phyloP scores from a whole-genome alignment of 176 grass and related monocot genomes.

The Calamus simplicifolius region DNA sequence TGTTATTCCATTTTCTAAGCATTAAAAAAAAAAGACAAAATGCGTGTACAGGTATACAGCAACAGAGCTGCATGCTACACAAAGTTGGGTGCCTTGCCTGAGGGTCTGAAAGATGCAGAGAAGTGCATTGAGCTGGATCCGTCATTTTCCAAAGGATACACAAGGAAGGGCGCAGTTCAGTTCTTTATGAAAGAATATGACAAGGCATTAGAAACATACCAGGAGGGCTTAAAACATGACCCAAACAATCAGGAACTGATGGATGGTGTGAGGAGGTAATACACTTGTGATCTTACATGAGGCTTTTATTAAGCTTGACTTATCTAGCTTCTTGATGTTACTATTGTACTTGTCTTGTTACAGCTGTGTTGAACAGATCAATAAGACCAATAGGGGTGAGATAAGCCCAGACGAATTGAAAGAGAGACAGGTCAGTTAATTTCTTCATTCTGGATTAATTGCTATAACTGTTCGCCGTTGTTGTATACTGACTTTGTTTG shows the following conservation, averaged over 20 bases:
- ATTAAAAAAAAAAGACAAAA: neutral
- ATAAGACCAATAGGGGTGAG: too few species aligned
- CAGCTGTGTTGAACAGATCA: too few species aligned
- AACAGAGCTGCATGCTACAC: slow-evolving; percentile 97
- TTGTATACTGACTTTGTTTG: neutral
- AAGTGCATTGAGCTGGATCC: slow-evolving; percentile 96
- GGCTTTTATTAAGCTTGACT: too few species aligned
- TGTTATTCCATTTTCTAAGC: neutral
- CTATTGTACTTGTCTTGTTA: too few species aligned
- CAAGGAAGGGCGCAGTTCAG: slow-evolving; percentile 88
- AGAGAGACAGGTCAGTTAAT: too few species aligned
- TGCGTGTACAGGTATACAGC: slow-evolving; percentile 67
- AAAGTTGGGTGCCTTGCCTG: slow-evolving; percentile 88
- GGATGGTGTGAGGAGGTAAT: slow-evolving; percentile 77
- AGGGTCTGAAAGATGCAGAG: slow-evolving; percentile 98
- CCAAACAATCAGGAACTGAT: slow-evolving; percentile 73
- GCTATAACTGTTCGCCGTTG: too few species aligned
- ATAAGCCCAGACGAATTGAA: too few species aligned
- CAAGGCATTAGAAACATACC: slow-evolving; percentile 90
- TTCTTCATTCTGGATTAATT: too few species aligned
- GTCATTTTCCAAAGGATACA: slow-evolving; percentile 92
- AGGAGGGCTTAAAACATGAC: slow-evolving; percentile 90
- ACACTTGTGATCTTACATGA: too few species aligned
- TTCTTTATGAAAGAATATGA: slow-evolving; percentile 99
- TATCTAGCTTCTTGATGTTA: too few species aligned